phyloP scores from a whole-genome alignment of 2,329 filamentous ascomycete species.

The Lizonia empirigonia region DNA sequence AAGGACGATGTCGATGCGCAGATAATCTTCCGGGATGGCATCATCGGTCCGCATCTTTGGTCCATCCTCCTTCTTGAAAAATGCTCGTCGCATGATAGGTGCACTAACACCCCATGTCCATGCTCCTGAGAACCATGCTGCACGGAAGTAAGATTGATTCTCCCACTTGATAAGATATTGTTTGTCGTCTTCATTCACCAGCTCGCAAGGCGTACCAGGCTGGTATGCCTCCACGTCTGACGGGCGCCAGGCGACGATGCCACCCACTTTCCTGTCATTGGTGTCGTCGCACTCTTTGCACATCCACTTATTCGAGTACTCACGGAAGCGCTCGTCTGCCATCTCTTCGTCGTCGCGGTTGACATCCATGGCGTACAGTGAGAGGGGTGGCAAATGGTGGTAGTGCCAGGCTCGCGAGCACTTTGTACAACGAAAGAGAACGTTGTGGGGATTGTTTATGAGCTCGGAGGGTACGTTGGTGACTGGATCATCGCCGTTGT shows the following conservation, averaged over 20 bases:
- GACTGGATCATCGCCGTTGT: slow-evolving; percentile 78
- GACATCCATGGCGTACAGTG: slow-evolving; percentile 51
- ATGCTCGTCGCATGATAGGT: slow-evolving; percentile 71
- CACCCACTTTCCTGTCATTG: slow-evolving; percentile 68
- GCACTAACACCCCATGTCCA: slow-evolving; percentile 81
- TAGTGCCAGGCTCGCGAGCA: slow-evolving; percentile 85
- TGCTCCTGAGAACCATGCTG: slow-evolving; percentile 83
- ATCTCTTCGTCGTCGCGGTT: slow-evolving; percentile 56
- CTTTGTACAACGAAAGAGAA: slow-evolving; percentile 80
- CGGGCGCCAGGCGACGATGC: slow-evolving; percentile 89
- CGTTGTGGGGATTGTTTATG: slow-evolving; percentile 74
- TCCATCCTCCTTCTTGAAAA: slow-evolving; percentile 71
- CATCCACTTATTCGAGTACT: slow-evolving; percentile 76
- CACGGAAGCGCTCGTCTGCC: slow-evolving; percentile 67
- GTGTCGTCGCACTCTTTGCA: slow-evolving; percentile 77
- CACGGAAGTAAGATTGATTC: slow-evolving; percentile 77
- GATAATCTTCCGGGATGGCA: slow-evolving; percentile 84
- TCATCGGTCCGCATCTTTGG: slow-evolving; percentile 75
- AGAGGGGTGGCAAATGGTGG: slow-evolving; percentile 72
- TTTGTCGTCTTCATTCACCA: slow-evolving; percentile 75
- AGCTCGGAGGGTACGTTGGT: slow-evolving; percentile 65
- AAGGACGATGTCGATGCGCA: slow-evolving; percentile 88
- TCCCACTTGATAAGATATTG: slow-evolving; percentile 95
- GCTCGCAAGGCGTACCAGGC: slow-evolving; percentile 58
- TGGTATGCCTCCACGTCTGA: slow-evolving; percentile 62